Percentiles rank a stretch among this genome's conserved stretches.
These are phyloP conservation scores for Geosmithia flava DNA, from an alignment of 2,329 filamentous ascomycete species.

Conservation along the genomic window DNA sequence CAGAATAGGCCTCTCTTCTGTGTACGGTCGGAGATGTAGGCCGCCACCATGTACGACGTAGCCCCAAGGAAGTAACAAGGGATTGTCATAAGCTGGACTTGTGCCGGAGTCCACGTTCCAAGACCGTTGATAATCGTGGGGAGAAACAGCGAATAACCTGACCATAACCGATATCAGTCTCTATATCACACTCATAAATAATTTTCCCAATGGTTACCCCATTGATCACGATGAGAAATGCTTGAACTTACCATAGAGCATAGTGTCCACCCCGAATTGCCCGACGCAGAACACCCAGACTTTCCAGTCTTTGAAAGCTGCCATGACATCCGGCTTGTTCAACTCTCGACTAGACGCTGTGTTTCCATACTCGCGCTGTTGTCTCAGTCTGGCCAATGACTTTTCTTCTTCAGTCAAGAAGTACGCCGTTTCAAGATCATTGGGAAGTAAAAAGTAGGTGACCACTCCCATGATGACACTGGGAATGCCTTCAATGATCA, in stretches of 20 bases:
- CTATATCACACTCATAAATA: background rate
- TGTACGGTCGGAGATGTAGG: constrained; percentile 53
- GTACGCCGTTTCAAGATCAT: constrained; percentile 37
- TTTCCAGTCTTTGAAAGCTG: constrained; percentile 63
- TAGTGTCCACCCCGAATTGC: constrained; percentile 63
- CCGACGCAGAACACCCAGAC: constrained; percentile 57
- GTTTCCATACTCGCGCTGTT: constrained; percentile 28
- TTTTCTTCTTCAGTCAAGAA: constrained; percentile 47
- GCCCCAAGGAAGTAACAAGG: constrained; percentile 67
- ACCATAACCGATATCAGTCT: background rate
- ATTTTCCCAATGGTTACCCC: too few relatives aligned
- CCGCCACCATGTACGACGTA: constrained; percentile 52
- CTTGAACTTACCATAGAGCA: constrained; percentile 53
- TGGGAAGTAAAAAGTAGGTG: constrained; percentile 20
- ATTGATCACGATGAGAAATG: too few relatives aligned
- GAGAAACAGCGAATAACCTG: constrained; percentile 63
- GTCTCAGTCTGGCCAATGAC: constrained; percentile 45
- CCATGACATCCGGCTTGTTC: constrained; percentile 26
- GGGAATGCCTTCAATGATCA: constrained; percentile 38
- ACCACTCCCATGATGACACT: constrained; percentile 24
- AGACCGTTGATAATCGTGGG: constrained; percentile 60
- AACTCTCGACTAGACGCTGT: constrained; percentile 33
- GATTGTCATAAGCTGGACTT: constrained; percentile 65
- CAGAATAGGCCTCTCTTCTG: constrained; percentile 55
- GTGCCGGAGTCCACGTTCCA: constrained; percentile 46